Evolutionary conservation across 495 filamentous ascomycete species (phyloP), one percentile per base, ranked within the genome.

Genomic region (Aspergillus bertholletiae): DNA sequence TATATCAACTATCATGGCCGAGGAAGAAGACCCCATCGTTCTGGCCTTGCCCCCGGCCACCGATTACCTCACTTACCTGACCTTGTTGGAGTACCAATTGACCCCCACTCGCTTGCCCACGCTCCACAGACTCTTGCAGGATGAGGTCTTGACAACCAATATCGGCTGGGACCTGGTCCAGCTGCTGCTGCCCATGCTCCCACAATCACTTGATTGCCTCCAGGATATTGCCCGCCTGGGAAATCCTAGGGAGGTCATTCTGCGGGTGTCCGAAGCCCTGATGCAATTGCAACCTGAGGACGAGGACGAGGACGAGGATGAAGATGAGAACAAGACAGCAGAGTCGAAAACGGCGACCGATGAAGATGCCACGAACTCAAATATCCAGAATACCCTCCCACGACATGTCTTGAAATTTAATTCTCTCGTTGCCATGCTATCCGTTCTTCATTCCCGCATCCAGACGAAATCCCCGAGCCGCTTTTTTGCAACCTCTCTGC

Each of bases 91-190:
- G 65, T 87, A 91, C 57, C 89, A 95, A 66, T 76, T 97, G 18
- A 87, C 83, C 12, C 79, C 80, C n/a, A 84, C 85, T 26, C 83
- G 89, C 56, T 78, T 97, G 11, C 88, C 90, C 5, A 77, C 82
- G 3, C 74, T 97, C 39, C 86, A 95, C 62, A 78, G 83, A 7
- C 80, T 96, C 32, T 76, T 97, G 46, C 89, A 95, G 69, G 88
- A 95, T 83, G 82, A 85, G 40, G 81, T 81, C 43, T 79, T 98
- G 49, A 92, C 92, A 1, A 84, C 83, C 44, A 91, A 96, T 57
- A 96, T 98, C 63, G 95, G 94, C 43, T 98, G 94, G 94, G 94
- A 98, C 64, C 71, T 98, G 39, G 88, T 98, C 7, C 86, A 89
- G 64, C 81, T 96, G 45, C 82, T 98, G 2, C 74, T 97, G 18